Base-by-base conservation (phyloP, 306 rosid species). In the Fragaria nilgerrensis region DNA sequence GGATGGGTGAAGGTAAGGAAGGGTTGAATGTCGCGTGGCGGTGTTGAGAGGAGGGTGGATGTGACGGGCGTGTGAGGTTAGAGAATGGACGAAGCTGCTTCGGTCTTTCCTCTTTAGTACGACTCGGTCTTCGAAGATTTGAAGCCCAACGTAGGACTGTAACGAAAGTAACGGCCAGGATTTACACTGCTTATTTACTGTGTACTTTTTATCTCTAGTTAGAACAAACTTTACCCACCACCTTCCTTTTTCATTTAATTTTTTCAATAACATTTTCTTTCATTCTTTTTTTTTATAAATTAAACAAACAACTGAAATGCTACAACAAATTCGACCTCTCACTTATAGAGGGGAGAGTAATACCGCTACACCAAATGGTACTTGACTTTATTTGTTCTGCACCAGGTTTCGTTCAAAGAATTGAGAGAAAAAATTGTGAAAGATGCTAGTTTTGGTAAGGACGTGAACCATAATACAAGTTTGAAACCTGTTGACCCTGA, bases 261-360 rank as follows among this genome's bases (percentile, higher is more conserved):
- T 2, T 15, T 48, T 45, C 15, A 45, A 12, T 3, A 5, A 47
- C 5, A 47, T 47, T 7, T 32, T 29, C 32, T 29, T 29, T 29
- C 32, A 27, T 27, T 27, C 1, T 27, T 27, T 27, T 27, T 27
- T 27, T n/a, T n/a, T n/a, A n/a, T 27, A 27, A 27, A 27, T 27
- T 27, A 27, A 27, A 27, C 29, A 29, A 29, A 2, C 34, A 29
- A 29, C 34, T 29, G 3, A 29, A 32, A 32, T 2, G 34, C 4
- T 29, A 29, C 32, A 29, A 29, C 2, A 0, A 29, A 1, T 29
- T 1, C 4, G 0, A 32, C 34, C 34, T 32, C 34, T 2, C 34
- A 32, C 0, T 32, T 32, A 32, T 0, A 32, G 0, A 32, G 0
- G 0, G 0, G 0, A 32, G 0, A 32, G 3, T 32, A 32, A 2